These are phyloP conservation scores for Luzula sylvatica DNA, from an alignment of 176 grass and related monocot species.

Conservation along the genomic window DNA sequence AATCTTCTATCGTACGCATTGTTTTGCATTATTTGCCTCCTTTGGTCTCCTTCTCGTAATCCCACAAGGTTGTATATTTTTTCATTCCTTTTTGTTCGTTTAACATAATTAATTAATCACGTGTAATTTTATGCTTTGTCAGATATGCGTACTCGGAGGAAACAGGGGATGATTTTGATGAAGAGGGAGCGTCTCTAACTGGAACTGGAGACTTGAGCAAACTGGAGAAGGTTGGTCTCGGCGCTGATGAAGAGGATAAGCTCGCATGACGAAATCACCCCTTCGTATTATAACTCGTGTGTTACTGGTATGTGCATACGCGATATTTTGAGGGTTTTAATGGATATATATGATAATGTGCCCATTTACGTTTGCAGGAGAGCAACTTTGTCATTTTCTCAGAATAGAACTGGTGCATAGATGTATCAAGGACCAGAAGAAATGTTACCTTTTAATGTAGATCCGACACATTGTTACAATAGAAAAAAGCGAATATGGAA, in stretches of 20 bases:
- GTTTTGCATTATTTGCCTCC: constrained; percentile 67
- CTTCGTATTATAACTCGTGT: constrained; percentile 28
- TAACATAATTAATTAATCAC: not conserved
- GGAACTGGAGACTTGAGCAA: constrained; percentile 86
- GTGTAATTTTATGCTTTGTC: constrained; percentile 16
- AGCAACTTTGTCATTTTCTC: not conserved
- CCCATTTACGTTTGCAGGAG: not conserved
- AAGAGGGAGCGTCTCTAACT: constrained; percentile 86
- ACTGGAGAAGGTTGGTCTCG: constrained; percentile 48
- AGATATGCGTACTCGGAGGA: constrained; percentile 95
- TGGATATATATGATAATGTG: too few relatives aligned
- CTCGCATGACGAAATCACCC: constrained; percentile 42
- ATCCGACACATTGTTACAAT: too few relatives aligned
- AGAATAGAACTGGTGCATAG: too few relatives aligned
- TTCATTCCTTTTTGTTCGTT: not conserved
- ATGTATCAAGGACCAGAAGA: too few relatives aligned
- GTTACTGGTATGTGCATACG: constrained; percentile 59
- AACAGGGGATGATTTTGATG: constrained; percentile 66
- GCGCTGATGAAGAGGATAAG: constrained; percentile 70
- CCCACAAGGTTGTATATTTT: constrained; percentile 49
- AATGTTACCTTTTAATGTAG: too few relatives aligned
- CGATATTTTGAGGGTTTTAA: too few relatives aligned
- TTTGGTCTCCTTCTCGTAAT: constrained; percentile 86
- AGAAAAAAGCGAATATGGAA: not conserved
- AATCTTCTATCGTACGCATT: constrained; percentile 84